Base-by-base conservation (phyloP, 2,329 filamentous ascomycete species). In the Penicillium sp. region DNA sequence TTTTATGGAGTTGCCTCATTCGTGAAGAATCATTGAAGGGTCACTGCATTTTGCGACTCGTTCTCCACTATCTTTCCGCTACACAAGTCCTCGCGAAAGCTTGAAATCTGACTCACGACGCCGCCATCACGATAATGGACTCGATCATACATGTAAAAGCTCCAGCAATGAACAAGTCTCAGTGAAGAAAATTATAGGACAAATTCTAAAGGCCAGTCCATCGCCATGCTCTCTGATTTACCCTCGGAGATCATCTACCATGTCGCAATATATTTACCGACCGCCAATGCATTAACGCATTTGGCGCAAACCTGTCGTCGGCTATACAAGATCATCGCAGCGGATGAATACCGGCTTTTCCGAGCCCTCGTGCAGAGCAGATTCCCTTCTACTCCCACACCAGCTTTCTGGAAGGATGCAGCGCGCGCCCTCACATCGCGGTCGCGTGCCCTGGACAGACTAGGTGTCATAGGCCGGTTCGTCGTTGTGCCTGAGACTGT, bases 381-480 rank as follows among this genome's bases (percentile, higher is more conserved):
- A 13, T 83, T 84, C 50, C 77, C 80, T 8, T 73, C 72, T 2
- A 69, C 76, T 26, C 55, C 66, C n/a, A 67, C 67, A 12, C 72
- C 74, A 3, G 65, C 73, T 1, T 71, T 75, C 12, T 79, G 75
- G 76, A 73, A 69, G 59, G 77, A 80, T 64, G 75, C 77, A n/a
- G 78, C 79, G 2, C 78, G 79, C 44, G 78, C 80, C 7, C 65
- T 85, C 44, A 82, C 80, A 1, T 82, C 81, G 2, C 71, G 84
- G 3, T 82, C 81, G 10, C 76, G 79, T 24, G 83, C 84, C 15
- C 79, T 83, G 73, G 79, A 84, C 51, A 75, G 79, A 39, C 77
- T 80, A 60, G 82, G 81, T 1, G 75, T 85, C 17, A 66, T 84
- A 15, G 80, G 80, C 30, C 75, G 80, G 46, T 80, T 80, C 58